A percentile compares a stretch with the other conserved stretches of the same genome.
Evolutionary conservation across 768 basidiomycete species (phyloP).

Genomic region (Hericium erinaceus): DNA sequence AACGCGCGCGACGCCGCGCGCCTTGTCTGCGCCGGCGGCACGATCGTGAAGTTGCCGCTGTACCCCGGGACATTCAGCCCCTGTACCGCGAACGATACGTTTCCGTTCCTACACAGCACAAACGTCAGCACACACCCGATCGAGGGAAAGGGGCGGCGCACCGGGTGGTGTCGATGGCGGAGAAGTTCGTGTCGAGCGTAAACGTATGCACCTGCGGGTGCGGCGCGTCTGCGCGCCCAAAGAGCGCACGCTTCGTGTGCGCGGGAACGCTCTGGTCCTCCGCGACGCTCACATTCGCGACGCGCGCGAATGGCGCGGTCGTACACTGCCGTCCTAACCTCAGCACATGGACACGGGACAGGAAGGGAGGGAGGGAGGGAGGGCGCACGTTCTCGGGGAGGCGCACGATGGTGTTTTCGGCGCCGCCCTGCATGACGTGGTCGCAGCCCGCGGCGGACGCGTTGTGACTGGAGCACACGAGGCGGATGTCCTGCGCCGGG

Average conservation of each 20-base stretch:
- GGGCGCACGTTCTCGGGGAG: constrained; percentile 6
- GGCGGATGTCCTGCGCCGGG: constrained; percentile 1
- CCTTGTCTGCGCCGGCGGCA: not conserved
- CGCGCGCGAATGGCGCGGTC: not conserved
- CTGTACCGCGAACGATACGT: not conserved
- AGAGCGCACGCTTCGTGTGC: not conserved
- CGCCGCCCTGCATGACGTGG: constrained; percentile 9
- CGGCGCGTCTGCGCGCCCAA: not conserved
- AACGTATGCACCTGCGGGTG: not conserved
- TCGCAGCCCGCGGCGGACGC: constrained; percentile 2
- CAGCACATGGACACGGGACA: no score
- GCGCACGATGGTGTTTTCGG: constrained; percentile 8
- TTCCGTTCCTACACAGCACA: not conserved
- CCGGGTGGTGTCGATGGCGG: not conserved
- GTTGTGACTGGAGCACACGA: constrained; percentile 4
- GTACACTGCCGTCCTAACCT: not conserved
- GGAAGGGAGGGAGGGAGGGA: not conserved
- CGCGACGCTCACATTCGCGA: not conserved
- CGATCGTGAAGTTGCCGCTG: not conserved
- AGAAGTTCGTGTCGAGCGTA: constrained; percentile 1
- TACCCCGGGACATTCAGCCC: not conserved
- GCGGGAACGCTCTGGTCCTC: not conserved
- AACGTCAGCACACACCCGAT: not conserved
- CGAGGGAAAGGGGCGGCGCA: not conserved
- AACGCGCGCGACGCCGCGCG: not conserved